Conservation (phyloP, 345 rosid species). For the Rhodamnia rubescens region DNA sequence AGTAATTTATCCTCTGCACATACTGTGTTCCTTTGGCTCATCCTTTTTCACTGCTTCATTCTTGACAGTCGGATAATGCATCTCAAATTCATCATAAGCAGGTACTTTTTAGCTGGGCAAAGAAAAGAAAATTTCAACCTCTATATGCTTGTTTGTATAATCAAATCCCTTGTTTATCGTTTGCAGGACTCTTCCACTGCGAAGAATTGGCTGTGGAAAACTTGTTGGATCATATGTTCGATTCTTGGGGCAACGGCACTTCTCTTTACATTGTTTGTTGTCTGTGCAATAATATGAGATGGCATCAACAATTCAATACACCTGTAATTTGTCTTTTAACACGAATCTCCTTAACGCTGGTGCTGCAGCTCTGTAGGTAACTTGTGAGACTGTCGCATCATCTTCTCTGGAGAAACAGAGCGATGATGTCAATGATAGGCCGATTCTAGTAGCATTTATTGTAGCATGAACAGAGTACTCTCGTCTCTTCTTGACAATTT, state of each 20-base stretch:
- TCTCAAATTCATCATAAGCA: neutral
- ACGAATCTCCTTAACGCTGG: neutral
- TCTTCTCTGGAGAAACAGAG: neutral
- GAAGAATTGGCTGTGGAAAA: slow-evolving; percentile 8
- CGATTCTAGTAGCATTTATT: neutral
- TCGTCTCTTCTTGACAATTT: neutral
- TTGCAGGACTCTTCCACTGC: neutral
- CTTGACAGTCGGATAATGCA: neutral
- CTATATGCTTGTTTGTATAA: neutral
- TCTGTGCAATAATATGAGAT: slow-evolving; percentile 22
- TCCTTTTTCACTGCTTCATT: neutral
- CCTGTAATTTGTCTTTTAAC: neutral
- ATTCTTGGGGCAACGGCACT: slow-evolving; percentile 20
- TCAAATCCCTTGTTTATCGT: neutral
- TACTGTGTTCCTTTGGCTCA: neutral
- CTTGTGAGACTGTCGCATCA: neutral
- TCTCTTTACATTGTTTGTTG: slow-evolving; percentile 20
- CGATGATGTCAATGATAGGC: neutral
- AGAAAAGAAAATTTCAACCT: neutral
- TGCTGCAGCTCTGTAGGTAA: neutral
- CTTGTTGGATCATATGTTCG: slow-evolving; percentile 9
- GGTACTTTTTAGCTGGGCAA: neutral
- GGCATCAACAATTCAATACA: neutral
- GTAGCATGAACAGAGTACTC: neutral
- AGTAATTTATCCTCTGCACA: neutral